These are phyloP conservation scores for Pachyrhizus erosus DNA, from an alignment of 306 rosid species.

Conservation along the genomic window DNA sequence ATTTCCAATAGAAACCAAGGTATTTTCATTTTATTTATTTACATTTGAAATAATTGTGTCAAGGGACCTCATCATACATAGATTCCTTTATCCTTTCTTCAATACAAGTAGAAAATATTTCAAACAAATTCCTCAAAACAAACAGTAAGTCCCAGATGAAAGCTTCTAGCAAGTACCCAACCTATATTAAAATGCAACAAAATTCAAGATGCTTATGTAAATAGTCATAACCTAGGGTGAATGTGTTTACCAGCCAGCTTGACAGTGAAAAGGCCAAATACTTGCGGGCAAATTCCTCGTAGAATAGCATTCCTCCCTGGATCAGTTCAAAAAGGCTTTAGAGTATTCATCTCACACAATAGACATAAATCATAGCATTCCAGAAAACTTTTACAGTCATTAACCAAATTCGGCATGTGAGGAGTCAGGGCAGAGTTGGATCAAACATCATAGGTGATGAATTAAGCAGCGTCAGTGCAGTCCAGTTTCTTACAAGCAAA, in stretches of 20 bases:
- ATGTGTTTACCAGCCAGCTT: slow-evolving; percentile 83
- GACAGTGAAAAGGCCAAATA: slow-evolving; percentile 92
- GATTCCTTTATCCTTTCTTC: slow-evolving; percentile 27
- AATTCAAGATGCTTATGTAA: slow-evolving; percentile 20
- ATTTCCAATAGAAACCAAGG: not conserved
- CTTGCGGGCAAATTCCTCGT: slow-evolving; percentile 90
- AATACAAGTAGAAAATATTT: slow-evolving; percentile 31
- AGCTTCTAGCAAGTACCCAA: slow-evolving; percentile 5
- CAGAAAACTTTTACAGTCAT: slow-evolving; percentile 21
- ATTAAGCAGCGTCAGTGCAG: not conserved
- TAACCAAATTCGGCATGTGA: not conserved
- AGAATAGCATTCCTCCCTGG: slow-evolving; percentile 97
- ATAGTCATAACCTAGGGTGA: slow-evolving; percentile 34
- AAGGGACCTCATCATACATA: slow-evolving; percentile 10
- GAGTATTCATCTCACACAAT: slow-evolving; percentile 39
- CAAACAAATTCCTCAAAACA: slow-evolving; percentile 35
- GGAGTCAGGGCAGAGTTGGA: slow-evolving; percentile 9
- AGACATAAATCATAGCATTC: slow-evolving; percentile 40
- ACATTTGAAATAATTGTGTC: not conserved
- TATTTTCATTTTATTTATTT: slow-evolving; percentile 5
- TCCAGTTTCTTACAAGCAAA: slow-evolving; percentile 19
- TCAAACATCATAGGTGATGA: slow-evolving; percentile 18
- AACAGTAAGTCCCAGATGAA: not conserved
- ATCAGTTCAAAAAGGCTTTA: slow-evolving; percentile 41
- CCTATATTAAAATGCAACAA: slow-evolving; percentile 6